Evolutionary conservation across 2,329 filamentous ascomycete species (phyloP).

Genomic region (Cercospora sojina): DNA sequence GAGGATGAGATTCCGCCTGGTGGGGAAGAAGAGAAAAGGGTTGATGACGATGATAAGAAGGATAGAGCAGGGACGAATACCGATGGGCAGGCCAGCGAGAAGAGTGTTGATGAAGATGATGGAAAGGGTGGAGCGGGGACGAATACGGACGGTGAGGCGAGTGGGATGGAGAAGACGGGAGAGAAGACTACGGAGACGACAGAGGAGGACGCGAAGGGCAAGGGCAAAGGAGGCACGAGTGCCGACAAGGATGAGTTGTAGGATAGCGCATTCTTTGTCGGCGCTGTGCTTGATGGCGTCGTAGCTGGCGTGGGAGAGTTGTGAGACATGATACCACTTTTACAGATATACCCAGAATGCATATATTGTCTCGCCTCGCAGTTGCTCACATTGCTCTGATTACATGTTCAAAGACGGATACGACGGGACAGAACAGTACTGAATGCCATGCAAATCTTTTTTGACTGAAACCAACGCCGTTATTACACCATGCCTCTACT

Average conservation of each 20-base stretch:
- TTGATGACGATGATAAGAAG: neutral
- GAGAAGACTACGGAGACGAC: conserved; percentile 11
- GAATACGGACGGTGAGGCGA: conserved; percentile 10
- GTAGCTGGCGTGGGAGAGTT: conserved; percentile 3
- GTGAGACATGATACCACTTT: conserved; percentile 1
- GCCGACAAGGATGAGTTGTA: conserved; percentile 9
- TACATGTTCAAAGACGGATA: neutral
- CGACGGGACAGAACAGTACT: neutral
- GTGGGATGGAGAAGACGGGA: conserved; percentile 13
- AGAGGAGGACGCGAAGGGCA: neutral
- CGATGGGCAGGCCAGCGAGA: neutral
- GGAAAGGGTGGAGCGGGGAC: neutral
- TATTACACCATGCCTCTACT: neutral
- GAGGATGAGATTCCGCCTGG: conserved; percentile 1
- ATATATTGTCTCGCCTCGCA: neutral
- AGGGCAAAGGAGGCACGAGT: neutral
- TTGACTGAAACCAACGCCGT: neutral
- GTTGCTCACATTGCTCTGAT: neutral
- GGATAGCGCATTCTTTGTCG: conserved; percentile 3
- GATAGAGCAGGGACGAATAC: neutral
- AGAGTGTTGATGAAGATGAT: neutral
- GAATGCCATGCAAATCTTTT: neutral
- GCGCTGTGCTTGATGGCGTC: conserved; percentile 9
- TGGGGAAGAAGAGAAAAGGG: neutral
- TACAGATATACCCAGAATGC: neutral